phyloP scores from a whole-genome alignment of 371 early-diverging fungal species.

The Mortierella sp. region DNA sequence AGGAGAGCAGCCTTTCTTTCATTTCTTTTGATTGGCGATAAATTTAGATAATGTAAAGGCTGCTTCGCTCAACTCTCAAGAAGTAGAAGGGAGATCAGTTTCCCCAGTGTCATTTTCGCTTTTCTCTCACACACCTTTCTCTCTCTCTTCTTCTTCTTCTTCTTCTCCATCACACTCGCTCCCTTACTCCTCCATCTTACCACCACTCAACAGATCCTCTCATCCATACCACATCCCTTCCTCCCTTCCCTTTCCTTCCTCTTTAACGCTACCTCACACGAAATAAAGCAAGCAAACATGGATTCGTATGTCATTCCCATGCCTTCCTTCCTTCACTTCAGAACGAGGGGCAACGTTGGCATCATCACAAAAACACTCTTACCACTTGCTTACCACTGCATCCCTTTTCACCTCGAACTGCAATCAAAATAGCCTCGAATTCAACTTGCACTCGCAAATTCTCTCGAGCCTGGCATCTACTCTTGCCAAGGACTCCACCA shows the following conservation, averaged over 20 bases:
- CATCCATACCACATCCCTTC: background rate
- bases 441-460: conserved; percentile 56
- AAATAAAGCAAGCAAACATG: conserved; percentile 13
- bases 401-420: too few species aligned
- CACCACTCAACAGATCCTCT: background rate
- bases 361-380: background rate
- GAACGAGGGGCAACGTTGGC: background rate
- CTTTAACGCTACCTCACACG: background rate
- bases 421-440: conserved; percentile 25
- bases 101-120: background rate
- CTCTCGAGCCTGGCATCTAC: conserved; percentile 54
- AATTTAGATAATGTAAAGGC: background rate
- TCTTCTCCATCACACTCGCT: background rate
- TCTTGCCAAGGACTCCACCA: conserved; percentile 51
- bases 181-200: background rate
- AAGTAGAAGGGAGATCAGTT: conserved; percentile 3
- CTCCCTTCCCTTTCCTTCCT: background rate
- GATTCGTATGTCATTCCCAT: conserved; percentile 40
- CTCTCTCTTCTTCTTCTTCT: background rate
- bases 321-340: background rate
- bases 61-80: too few species aligned
- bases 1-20: background rate
- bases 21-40: background rate
- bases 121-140: too few species aligned
- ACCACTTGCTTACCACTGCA: too few species aligned